Percentiles rank a stretch among this genome's conserved stretches.
phyloP scores from a whole-genome alignment of 352 stramenopile genomes.

The Phytophthora pini region DNA sequence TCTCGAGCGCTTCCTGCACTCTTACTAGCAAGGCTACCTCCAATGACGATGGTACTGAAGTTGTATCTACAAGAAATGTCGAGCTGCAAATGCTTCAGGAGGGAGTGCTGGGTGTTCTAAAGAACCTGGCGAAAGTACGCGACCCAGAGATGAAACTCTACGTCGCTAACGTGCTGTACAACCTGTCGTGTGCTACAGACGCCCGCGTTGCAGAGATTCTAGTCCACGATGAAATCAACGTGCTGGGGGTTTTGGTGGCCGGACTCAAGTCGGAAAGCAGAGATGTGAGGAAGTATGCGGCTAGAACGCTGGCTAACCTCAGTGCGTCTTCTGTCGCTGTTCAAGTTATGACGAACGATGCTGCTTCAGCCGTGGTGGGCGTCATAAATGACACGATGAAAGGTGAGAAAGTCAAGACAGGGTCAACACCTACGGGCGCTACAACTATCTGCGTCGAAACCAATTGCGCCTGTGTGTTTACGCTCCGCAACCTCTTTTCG shows the following conservation, averaged over 20 bases:
- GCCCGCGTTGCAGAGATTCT: slow-evolving; percentile 53
- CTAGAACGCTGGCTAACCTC: slow-evolving; percentile 71
- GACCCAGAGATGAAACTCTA: slow-evolving; percentile 87
- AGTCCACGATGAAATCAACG: slow-evolving; percentile 73
- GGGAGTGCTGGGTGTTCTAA: slow-evolving; percentile 67
- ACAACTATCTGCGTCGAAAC: slow-evolving; percentile 53
- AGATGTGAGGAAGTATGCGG: slow-evolving; percentile 72
- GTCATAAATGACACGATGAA: slow-evolving; percentile 80
- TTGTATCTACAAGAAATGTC: slow-evolving; percentile 17
- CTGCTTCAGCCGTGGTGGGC: slow-evolving; percentile 38
- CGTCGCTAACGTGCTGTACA: slow-evolving; percentile 84
- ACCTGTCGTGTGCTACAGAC: slow-evolving; percentile 67
- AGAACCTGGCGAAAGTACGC: slow-evolving; percentile 74
- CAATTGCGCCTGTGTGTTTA: slow-evolving; percentile 64
- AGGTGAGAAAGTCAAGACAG: slow-evolving; percentile 49
- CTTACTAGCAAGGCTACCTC: slow-evolving; percentile 1
- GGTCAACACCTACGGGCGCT: slow-evolving; percentile 6
- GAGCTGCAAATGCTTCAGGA: slow-evolving; percentile 68
- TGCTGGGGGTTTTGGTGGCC: slow-evolving; percentile 69
- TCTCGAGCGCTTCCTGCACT: slow-evolving; percentile 45
- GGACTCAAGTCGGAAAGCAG: slow-evolving; percentile 72
- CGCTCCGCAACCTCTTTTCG: slow-evolving; percentile 79
- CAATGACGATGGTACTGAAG: slow-evolving; percentile 8
- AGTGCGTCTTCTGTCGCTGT: slow-evolving; percentile 57
- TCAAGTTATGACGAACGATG: slow-evolving; percentile 68